Conservation (phyloP, 2,329 filamentous ascomycete genomes). For the Aspergillaceae sp. region DNA sequence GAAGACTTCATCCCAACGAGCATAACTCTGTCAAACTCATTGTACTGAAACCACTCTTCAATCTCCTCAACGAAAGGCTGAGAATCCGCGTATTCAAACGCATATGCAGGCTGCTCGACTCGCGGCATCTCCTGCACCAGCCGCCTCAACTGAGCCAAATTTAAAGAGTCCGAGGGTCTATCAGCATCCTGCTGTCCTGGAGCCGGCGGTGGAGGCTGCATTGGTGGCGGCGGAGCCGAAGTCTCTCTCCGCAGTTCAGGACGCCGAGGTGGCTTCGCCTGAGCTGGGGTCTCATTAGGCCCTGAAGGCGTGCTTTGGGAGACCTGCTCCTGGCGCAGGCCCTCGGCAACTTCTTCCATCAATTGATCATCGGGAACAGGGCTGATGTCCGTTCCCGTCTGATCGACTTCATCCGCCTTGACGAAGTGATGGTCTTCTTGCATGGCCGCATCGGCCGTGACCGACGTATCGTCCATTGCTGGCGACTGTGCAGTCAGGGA, state of each 20-base stretch:
- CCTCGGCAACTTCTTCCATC: slow-evolving; percentile 33
- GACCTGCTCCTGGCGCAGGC: slow-evolving; percentile 27
- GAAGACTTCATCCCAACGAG: slow-evolving; percentile 65
- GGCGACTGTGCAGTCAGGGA: background rate
- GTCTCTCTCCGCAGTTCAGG: slow-evolving; percentile 31
- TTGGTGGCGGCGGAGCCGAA: slow-evolving; percentile 34
- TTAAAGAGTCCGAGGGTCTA: slow-evolving; percentile 58
- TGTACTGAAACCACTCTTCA: slow-evolving; percentile 96
- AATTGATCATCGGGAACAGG: slow-evolving; percentile 37
- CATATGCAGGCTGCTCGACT: slow-evolving; percentile 65
- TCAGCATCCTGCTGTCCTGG: slow-evolving; percentile 32
- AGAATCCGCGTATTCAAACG: slow-evolving; percentile 70
- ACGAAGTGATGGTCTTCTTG: slow-evolving; percentile 34
- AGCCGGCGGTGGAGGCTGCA: slow-evolving; percentile 39
- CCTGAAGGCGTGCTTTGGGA: slow-evolving; percentile 10
- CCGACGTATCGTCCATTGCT: slow-evolving; percentile 20
- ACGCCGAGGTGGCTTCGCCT: slow-evolving; percentile 15
- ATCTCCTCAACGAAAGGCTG: slow-evolving; percentile 76
- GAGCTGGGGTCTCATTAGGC: slow-evolving; percentile 6
- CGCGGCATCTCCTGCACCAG: slow-evolving; percentile 67
- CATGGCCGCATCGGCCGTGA: slow-evolving; percentile 15
- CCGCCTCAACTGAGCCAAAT: slow-evolving; percentile 62
- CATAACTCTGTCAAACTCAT: slow-evolving; percentile 73
- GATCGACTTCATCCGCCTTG: slow-evolving; percentile 43
- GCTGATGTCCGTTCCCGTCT: slow-evolving; percentile 39